Evolutionary conservation across 2,329 filamentous ascomycete species (phyloP).

Genomic region (Verticillium longisporum): DNA sequence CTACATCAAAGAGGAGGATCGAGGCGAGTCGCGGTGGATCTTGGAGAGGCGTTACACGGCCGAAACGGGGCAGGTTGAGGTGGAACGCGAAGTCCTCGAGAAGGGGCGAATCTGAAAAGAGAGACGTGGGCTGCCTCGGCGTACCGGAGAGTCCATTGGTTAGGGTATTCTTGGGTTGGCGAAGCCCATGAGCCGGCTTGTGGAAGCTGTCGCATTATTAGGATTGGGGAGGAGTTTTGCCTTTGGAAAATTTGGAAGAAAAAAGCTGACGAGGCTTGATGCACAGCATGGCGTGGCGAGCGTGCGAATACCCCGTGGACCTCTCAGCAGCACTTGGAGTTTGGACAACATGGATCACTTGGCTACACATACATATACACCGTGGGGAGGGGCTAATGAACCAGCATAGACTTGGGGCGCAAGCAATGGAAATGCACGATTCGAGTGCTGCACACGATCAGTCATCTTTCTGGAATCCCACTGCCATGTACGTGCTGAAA

Average conservation of each 20-base stretch:
- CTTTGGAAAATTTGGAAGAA: background rate
- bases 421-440: background rate
- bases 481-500: no score
- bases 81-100: slow-evolving; percentile 58
- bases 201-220: background rate
- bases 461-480: no score
- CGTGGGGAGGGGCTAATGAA: background rate
- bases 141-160: background rate
- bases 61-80: slow-evolving; percentile 57
- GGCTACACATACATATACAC: background rate
- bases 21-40: slow-evolving; percentile 58
- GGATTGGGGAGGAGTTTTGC: background rate
- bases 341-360: background rate
- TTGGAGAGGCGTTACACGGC: slow-evolving; percentile 61
- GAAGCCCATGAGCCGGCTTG: background rate
- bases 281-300: background rate
- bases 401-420: background rate
- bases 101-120: slow-evolving; percentile 38
- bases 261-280: background rate
- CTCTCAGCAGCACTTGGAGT: background rate
- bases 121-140: no score
- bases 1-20: slow-evolving; percentile 57
- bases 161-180: no score
- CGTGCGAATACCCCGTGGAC: background rate
- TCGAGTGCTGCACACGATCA: no score